These are phyloP conservation scores for Talaromyces sp. DNA, from an alignment of 2,329 filamentous ascomycete species.

Conservation along the genomic window DNA sequence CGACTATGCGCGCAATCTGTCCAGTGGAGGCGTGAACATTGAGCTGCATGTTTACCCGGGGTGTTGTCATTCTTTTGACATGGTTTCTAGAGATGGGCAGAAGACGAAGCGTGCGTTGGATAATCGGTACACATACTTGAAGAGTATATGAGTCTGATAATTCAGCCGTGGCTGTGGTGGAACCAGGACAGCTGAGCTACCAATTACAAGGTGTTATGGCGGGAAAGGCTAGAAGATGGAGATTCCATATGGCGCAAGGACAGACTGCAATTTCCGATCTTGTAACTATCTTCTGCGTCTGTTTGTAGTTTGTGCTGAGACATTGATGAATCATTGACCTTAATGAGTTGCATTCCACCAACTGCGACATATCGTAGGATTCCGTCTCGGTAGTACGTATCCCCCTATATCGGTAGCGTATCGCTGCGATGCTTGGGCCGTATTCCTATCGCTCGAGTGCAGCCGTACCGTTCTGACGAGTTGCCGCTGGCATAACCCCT, in stretches of 20 bases:
- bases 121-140: neutral
- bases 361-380: neutral
- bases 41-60: constrained; percentile 48
- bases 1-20: constrained; percentile 8
- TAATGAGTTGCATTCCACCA: neutral
- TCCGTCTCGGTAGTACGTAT: neutral
- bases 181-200: neutral
- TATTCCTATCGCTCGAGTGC: neutral
- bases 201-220: neutral
- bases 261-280: neutral
- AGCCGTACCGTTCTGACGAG: neutral
- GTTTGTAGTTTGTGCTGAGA: neutral
- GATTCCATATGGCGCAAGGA: neutral
- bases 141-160: neutral
- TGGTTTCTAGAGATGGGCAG: constrained; percentile 17
- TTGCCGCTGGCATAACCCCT: neutral
- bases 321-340: neutral
- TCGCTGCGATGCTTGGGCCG: too few relatives aligned
- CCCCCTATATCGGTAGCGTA: neutral
- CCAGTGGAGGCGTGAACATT: constrained; percentile 20
- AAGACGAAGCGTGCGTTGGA: constrained; percentile 18
- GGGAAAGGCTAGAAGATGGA: neutral
- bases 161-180: neutral
- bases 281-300: neutral
- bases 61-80: constrained; percentile 43